Evolutionary conservation across 2,329 filamentous ascomycete species (phyloP), one percentile per base, ranked within the genome.

Genomic region (Aspergillus sp.): DNA sequence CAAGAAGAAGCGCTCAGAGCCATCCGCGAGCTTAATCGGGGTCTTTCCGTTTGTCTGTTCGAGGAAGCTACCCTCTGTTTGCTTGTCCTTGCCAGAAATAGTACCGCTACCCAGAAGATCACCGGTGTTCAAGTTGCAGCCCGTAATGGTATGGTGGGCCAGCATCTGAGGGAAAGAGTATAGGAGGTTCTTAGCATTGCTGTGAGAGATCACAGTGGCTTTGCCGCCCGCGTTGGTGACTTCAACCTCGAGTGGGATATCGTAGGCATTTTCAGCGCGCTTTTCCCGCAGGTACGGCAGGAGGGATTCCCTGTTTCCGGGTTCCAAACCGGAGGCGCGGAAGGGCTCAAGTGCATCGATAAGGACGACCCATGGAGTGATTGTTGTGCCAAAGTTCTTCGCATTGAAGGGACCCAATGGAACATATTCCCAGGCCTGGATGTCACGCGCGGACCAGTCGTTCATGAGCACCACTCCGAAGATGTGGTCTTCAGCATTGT

Each of bases 161-260:
- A 93, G 79, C 89, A 93, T 92, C 71, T 93, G 90, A 4, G 88
- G 84, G 75, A 93, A 93, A 0, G 89, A 92, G 81, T 86, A 93
- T n/a, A 93, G 79, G 11, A 93, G 78, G 66, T 93, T 83, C 62
- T 80, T 83, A 9, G 86, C 83, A 57, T 81, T 88, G 59, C 81
- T 88, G 60, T 75, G 80, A 1, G 82, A 79, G 47, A 93, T 82
- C 0, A 83, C 84, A 0, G 83, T 85, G 0, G 81, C 76, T 49
- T 77, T 76, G 30, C 81, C 81, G 9, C 79, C 77, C 39, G 73
- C 68, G 43, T 68, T 71, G 60, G 69, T 78, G 58, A 74, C 62
- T 63, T 89, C 85, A 9, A 93, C 83, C 59, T 88, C 81, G 2
- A 93, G 78, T 18, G 82, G 78, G 48, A 95, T 90, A 64, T 91